Percentiles rank a stretch among this genome's conserved stretches.
Evolutionary conservation across 768 basidiomycete genomes (phyloP).

Genomic region (Lactifluus rugatus): DNA sequence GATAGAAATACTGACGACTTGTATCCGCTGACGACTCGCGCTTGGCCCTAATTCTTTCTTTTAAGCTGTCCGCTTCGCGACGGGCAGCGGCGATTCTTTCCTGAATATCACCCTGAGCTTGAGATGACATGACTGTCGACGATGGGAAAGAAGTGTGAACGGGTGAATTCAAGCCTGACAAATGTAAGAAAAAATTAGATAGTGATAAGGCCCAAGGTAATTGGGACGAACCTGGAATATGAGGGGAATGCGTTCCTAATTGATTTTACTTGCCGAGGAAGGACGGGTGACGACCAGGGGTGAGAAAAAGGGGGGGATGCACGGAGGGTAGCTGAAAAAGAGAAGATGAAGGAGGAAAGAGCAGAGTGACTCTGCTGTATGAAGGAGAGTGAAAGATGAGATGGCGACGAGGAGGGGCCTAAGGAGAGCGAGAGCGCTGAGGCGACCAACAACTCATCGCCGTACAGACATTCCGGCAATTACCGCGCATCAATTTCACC

Average conservation of each 20-base stretch:
- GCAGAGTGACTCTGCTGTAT: background rate
- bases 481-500: constrained; percentile 1
- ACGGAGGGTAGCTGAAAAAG: background rate
- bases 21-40: constrained; percentile 97
- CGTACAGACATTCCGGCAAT: constrained; percentile 1
- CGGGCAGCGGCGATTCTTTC: constrained; percentile 93
- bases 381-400: background rate
- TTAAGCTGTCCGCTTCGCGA: constrained; percentile 91
- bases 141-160: background rate
- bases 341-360: background rate
- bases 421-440: constrained; percentile 17
- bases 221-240: background rate
- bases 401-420: constrained; percentile 12
- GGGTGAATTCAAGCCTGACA: background rate
- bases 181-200: background rate
- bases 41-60: constrained; percentile 97
- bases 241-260: constrained; percentile 3
- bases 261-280: constrained; percentile 2
- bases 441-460: constrained; percentile 11
- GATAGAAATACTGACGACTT: constrained; percentile 52
- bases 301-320: background rate
- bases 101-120: constrained; percentile 76
- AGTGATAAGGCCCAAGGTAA: background rate
- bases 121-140: constrained; percentile 47
- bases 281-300: background rate